Evolutionary conservation across 441 rosid species (phyloP).

Genomic region (Populus hybrid): DNA sequence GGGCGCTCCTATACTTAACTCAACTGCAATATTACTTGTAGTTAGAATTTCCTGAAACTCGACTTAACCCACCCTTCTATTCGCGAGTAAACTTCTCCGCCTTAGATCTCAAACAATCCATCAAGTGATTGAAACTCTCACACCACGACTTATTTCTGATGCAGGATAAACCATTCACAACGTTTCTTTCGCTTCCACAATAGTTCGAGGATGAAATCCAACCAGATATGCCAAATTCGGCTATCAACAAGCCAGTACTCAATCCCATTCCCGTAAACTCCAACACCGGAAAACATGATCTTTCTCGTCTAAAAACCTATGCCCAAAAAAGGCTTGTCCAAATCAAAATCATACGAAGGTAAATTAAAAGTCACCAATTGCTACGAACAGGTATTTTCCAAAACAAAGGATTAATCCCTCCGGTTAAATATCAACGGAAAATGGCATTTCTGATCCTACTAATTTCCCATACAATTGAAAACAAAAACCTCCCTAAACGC

Average conservation of each 20-base stretch:
- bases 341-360: constrained; percentile 66
- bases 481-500: constrained; percentile 66
- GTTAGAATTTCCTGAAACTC: constrained; percentile 59
- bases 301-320: constrained; percentile 53
- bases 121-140: constrained; percentile 49
- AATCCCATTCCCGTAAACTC: constrained; percentile 52
- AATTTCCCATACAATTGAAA: constrained; percentile 56
- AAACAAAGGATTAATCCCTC: constrained; percentile 77
- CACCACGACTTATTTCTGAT: constrained; percentile 26
- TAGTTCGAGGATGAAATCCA: constrained; percentile 36
- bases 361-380: constrained; percentile 67
- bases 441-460: constrained; percentile 66
- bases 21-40: constrained; percentile 35
- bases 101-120: constrained; percentile 50
- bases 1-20: constrained; percentile 33
- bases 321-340: constrained; percentile 73
- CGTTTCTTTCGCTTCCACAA: constrained; percentile 45
- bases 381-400: constrained; percentile 85
- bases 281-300: constrained; percentile 50
- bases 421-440: constrained; percentile 76
- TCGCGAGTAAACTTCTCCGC: constrained; percentile 44
- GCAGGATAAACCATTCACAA: constrained; percentile 27
- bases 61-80: constrained; percentile 71
- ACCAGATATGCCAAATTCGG: constrained; percentile 80
- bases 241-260: constrained; percentile 83